A percentile compares a stretch with the other conserved stretches of the same genome.
phyloP scores from a whole-genome alignment of 1,284 basidiomycete species.

The Spongispora temasekensis region DNA sequence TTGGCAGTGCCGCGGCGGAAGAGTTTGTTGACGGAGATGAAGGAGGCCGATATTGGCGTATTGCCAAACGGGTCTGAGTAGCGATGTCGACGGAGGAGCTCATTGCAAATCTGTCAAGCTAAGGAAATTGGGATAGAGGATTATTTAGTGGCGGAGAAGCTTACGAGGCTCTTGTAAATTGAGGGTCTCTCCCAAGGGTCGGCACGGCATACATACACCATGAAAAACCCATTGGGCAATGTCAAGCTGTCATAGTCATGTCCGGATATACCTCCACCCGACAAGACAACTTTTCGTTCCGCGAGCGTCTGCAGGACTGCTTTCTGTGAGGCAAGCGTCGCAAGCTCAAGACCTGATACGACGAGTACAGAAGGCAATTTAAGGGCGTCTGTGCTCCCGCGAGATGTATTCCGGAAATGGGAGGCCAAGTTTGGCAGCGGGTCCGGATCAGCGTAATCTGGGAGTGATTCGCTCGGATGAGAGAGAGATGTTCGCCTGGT shows the following conservation, averaged over 20 bases:
- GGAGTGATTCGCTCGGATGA: slow-evolving; percentile 19
- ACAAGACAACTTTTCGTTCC: slow-evolving; percentile 53
- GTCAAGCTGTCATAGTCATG: slow-evolving; percentile 38
- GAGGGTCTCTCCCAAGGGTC: slow-evolving; percentile 63
- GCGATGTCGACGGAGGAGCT: slow-evolving; percentile 58
- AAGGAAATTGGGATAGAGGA: too few species aligned
- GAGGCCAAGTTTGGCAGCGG: slow-evolving; percentile 28
- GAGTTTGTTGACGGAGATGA: slow-evolving; percentile 24
- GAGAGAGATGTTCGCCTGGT: slow-evolving; percentile 30
- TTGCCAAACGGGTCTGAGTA: slow-evolving; percentile 38
- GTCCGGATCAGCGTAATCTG: slow-evolving; percentile 14
- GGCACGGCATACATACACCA: slow-evolving; percentile 69
- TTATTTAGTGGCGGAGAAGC: too few species aligned
- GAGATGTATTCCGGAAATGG: slow-evolving; percentile 16
- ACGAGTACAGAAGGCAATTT: slow-evolving; percentile 64
- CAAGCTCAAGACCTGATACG: slow-evolving; percentile 67
- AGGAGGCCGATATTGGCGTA: slow-evolving; percentile 39
- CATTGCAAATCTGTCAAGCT: slow-evolving; percentile 77
- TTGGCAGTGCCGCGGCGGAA: slow-evolving; percentile 28
- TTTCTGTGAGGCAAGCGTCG: slow-evolving; percentile 55
- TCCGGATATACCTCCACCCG: slow-evolving; percentile 34
- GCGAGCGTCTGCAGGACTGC: slow-evolving; percentile 56
- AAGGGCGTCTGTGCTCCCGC: slow-evolving; percentile 15
- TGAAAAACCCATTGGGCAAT: slow-evolving; percentile 69
- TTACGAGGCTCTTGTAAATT: slow-evolving; percentile 63